Base-by-base conservation (phyloP, 2,329 filamentous ascomycete genomes). In the Neonectria coccinea region DNA sequence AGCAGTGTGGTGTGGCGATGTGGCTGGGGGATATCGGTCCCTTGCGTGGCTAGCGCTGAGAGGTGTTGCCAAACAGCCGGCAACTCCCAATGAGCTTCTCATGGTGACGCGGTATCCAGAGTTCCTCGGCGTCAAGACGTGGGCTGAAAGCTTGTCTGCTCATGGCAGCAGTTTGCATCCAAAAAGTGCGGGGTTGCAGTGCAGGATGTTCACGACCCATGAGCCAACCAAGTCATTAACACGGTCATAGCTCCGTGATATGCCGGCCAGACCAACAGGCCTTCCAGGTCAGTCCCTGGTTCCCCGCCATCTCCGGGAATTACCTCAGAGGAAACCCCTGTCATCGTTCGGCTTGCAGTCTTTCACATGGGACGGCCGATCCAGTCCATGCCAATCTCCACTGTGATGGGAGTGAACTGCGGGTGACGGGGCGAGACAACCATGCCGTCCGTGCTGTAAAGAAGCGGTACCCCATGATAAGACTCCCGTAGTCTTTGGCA, bases 181-280 rank as follows among this genome's bases (percentile, higher is more conserved):
- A 12, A 29, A 29, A n/a, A 50, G 25, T 18, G 45, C 16, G 45
- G 45, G 45, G 45, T 29, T 29, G 45, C 9, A 50, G 20, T 11
- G 20, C 6, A 16, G 44, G 11, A 18, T 42, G n/a, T n/a, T n/a
- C 42, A 25, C 20, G 10, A 45, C 42, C 20, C 22, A 25, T 16
- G 22, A n/a, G 9, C 25, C 3, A 10, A 27, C 16, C 45, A 29
- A 10, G 8, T 9, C 25, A 8, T 29, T 8, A 31, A 18, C 29
- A 48, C 25, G 45, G 4, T 31, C 18, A 14, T 10, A 29, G 5
- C 12, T 25, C 45, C 25, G 45, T 29, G 11, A n/a, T 48, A 29
- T 48, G 45, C 45, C 45, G 45, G 5, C 45, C 45, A 27, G 20
- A 20, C 39, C 39, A 42, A 42, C 39, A 50, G 45, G 6, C 45